phyloP scores from a whole-genome alignment of 2,329 filamentous ascomycete species.

The Fusarium euwallaceae region DNA sequence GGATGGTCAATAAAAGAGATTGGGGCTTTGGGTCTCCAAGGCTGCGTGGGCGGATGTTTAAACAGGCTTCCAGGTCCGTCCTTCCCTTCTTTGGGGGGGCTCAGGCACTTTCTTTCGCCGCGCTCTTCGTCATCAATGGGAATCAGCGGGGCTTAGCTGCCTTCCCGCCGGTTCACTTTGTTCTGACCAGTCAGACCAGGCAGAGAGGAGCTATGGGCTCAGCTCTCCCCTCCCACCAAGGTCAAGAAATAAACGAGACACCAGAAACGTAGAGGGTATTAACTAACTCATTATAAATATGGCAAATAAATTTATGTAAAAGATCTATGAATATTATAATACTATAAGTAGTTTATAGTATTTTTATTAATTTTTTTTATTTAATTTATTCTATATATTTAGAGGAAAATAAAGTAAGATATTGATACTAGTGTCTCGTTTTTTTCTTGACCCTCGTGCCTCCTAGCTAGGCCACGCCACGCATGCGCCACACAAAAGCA shows the following conservation, averaged over 20 bases:
- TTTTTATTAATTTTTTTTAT: no score
- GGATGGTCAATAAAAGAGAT: neutral
- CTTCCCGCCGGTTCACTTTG: conserved; percentile 10
- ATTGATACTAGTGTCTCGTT: no score
- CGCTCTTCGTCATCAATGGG: conserved; percentile 40
- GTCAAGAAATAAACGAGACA: no score
- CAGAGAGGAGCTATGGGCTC: neutral
- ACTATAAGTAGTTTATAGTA: no score
- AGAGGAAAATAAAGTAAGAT: no score
- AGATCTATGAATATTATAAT: no score
- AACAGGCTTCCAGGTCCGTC: conserved; percentile 21
- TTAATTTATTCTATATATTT: no score
- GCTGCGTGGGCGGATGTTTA: conserved; percentile 14
- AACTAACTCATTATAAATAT: no score
- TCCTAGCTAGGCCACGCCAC: conserved; percentile 8
- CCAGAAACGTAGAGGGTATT: no score
- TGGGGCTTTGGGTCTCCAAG: neutral
- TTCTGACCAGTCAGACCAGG: neutral
- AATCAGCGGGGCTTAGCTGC: conserved; percentile 38
- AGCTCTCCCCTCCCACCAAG: conserved; percentile 17
- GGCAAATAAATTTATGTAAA: no score
- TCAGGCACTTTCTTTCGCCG: conserved; percentile 16
- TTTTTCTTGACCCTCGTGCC: no score
- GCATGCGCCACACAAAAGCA: conserved; percentile 35
- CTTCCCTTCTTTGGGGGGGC: neutral